Evolutionary conservation across 2,329 filamentous ascomycete genomes (phyloP), one percentile per base, ranked within the genome.

Genomic region (Pseudomassariella vexata): DNA sequence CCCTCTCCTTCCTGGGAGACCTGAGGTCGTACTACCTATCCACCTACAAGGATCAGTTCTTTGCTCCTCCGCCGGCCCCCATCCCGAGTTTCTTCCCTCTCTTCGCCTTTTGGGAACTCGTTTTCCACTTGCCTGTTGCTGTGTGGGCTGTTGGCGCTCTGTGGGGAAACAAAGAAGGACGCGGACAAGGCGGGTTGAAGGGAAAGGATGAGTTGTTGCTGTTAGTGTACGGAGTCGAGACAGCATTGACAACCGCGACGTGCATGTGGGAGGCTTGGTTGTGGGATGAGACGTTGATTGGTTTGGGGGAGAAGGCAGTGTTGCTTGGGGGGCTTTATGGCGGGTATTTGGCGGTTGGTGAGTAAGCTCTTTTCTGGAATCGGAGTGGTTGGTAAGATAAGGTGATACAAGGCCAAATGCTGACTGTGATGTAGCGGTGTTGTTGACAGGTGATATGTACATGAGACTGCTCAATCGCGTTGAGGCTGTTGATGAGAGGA

Each of bases 381-480:
- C n/a, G n/a, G n/a, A n/a, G n/a, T n/a, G n/a, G n/a, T n/a, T n/a
- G n/a, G n/a, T n/a, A n/a, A n/a, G n/a, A n/a, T n/a, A n/a, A n/a
- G n/a, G n/a, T n/a, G n/a, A n/a, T n/a, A n/a, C n/a, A n/a, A n/a
- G n/a, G n/a, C n/a, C n/a, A n/a, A n/a, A n/a, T n/a, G n/a, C n/a
- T n/a, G n/a, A n/a, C n/a, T n/a, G n/a, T n/a, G n/a, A n/a, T 6
- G 5, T 30, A 77, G 73, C 73, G 10, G 41, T 59, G 0, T 9
- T 73, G 2, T 59, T 77, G 51, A 68, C 63, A 8, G 42, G 63
- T 15, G 73, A 78, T 42, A 77, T 78, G 73, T 73, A 66, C 30
- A 30, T 48, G 21, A 61, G 74, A n/a, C 53, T 78, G 1, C 46
- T 72, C 7, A 52, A 44, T 6, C 65, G 73, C 7, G 50, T 69